Conservation (phyloP, 2,329 filamentous ascomycete species). For the Trichoderma sp. region DNA sequence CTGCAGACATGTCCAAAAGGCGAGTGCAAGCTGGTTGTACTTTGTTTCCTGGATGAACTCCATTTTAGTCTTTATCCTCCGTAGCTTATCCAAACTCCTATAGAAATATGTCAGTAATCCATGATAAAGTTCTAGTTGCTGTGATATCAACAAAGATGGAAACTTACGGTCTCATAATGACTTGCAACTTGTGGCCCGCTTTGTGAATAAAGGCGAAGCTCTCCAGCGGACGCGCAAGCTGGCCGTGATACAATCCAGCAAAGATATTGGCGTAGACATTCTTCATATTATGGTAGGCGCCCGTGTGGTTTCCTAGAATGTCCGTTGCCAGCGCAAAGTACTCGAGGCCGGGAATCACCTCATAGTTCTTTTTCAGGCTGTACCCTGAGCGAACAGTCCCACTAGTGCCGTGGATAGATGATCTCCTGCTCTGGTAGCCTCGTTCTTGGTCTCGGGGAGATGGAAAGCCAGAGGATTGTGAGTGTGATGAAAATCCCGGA, state of each 20-base stretch:
- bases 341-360: constrained; percentile 82
- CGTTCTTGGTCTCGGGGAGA: constrained; percentile 54
- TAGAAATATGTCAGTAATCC: not conserved
- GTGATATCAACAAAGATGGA: not conserved
- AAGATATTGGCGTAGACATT: constrained; percentile 84
- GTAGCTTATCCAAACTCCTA: constrained; percentile 51
- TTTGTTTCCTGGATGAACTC: constrained; percentile 43
- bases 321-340: constrained; percentile 86
- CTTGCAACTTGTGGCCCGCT: constrained; percentile 59
- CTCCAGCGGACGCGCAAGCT: constrained; percentile 81
- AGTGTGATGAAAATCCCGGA: constrained; percentile 44
- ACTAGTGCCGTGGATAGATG: constrained; percentile 47
- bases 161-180: constrained; percentile 72
- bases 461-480: constrained; percentile 49
- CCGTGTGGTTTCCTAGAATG: constrained; percentile 78
- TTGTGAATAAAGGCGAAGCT: constrained; percentile 66
- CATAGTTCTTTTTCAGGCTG: constrained; percentile 61
- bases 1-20: constrained; percentile 92
- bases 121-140: not conserved
- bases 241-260: constrained; percentile 84
- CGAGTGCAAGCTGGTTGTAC: constrained; percentile 65
- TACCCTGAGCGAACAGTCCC: constrained; percentile 30
- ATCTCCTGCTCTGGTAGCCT: constrained; percentile 46
- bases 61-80: constrained; percentile 38
- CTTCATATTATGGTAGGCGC: constrained; percentile 74